Base-by-base conservation (phyloP, 805 yeast species). In the Barnettozyma sucrosica region DNA sequence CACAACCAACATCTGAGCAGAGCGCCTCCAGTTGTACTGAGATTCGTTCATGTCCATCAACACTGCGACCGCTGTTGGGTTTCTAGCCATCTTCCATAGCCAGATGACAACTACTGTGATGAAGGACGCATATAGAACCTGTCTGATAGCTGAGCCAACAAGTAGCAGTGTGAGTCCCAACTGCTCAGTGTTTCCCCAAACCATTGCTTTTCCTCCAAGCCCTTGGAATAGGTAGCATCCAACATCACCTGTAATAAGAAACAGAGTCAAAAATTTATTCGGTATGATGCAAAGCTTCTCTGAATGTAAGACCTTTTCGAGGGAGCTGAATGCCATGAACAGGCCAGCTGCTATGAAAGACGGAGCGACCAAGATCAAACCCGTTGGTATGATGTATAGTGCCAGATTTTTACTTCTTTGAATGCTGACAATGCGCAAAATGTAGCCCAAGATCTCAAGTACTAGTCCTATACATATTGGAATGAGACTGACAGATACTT, bases 231-330 rank as follows among this genome's bases (percentile, higher is more conserved):
- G 21, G 34, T 34, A 45, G 21, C 48, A 40, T 2, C n/a, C 10
- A 25, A 45, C 34, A 23, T 45, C 48, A 40, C 44, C 44, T 16
- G 36, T 25, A 14, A 45, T 36, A 26, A 45, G 40, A 16, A 34
- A 25, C 14, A 34, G 8, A 4, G 48, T 40, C 19, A 45, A n/a
- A 7, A 39, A 21, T 7, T 20, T 32, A 7, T 20, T 9, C 13
- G 44, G 44, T 7, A 45, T 34, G 10, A 40, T 14, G 25, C 39
- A 30, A 14, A 21, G 21, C 5, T 25, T 16, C 6, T 40, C 28
- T 11, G 48, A 44, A 9, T 34, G 19, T 7, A 40, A 26, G 13
- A 24, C 33, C 6, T 19, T 25, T n/a, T 33, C 16, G 13, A 40
- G 28, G 33, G 41, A 40, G 11, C 9, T 20, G 33, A 40, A 45